Evolutionary conservation across 2,329 filamentous ascomycete genomes (phyloP).

Genomic region (Mariannaea sp.): DNA sequence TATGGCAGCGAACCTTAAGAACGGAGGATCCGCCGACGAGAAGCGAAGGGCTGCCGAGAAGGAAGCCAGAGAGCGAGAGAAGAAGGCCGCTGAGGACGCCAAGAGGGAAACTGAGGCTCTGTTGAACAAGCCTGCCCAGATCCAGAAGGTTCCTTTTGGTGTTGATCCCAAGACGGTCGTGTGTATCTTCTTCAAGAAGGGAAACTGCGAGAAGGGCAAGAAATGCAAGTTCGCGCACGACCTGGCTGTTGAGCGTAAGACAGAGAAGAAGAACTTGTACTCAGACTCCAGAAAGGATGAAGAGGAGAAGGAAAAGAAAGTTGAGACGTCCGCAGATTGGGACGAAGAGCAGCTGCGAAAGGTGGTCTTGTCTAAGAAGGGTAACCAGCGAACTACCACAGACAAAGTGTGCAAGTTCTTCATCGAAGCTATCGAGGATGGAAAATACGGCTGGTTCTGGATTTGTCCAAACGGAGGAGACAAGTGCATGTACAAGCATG

Average conservation of each 20-base stretch:
- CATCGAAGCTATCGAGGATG: constrained; percentile 94
- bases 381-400: constrained; percentile 91
- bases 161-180: constrained; percentile 98
- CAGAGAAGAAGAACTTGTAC: constrained; percentile 90
- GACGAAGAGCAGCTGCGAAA: constrained; percentile 93
- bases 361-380: constrained; percentile 94
- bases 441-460: constrained; percentile 99
- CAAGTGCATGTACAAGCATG: constrained; percentile 98
- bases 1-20: constrained; percentile 73
- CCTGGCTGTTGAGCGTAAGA: constrained; percentile 84
- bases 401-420: constrained; percentile 99
- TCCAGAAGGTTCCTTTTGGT: constrained; percentile 97
- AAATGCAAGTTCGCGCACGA: constrained; percentile 99
- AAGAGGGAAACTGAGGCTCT: constrained; percentile 79
- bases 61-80: constrained; percentile 77
- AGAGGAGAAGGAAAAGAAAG: constrained; percentile 76
- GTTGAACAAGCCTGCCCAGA: constrained; percentile 88
- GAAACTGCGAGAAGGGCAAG: constrained; percentile 93
- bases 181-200: constrained; percentile 97
- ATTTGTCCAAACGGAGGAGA: constrained; percentile 94
- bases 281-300: constrained; percentile 74
- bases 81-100: constrained; percentile 85
- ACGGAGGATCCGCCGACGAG: constrained; percentile 80
- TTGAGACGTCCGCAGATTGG: constrained; percentile 94
- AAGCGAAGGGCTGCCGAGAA: constrained; percentile 78